A percentile compares a stretch with the other conserved stretches of the same genome.
These are phyloP conservation scores for Penicillium steckii DNA, from an alignment of 495 filamentous ascomycete genomes.

Conservation along the genomic window DNA sequence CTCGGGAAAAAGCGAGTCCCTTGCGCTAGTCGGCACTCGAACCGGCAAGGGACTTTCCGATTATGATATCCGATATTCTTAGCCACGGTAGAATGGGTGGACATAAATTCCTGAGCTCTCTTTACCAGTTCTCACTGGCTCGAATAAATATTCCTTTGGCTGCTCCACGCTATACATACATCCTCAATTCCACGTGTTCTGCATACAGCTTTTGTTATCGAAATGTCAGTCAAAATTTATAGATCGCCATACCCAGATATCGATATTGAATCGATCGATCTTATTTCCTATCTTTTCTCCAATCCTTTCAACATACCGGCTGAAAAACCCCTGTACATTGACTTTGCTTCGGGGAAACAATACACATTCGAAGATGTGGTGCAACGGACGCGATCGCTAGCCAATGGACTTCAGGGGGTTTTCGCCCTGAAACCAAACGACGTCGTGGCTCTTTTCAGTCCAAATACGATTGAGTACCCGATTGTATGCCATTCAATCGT, in stretches of 20 bases:
- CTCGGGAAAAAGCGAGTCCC: not conserved
- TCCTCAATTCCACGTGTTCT: too few species aligned
- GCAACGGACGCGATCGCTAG: slow-evolving; percentile 63
- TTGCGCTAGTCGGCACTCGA: slow-evolving; percentile 4
- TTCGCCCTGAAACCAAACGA: slow-evolving; percentile 75
- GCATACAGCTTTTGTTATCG: not conserved
- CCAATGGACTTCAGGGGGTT: slow-evolving; percentile 62
- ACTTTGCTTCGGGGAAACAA: slow-evolving; percentile 61
- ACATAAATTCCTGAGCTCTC: too few species aligned
- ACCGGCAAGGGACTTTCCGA: not conserved
- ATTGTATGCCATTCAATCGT: slow-evolving; percentile 65
- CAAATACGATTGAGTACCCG: slow-evolving; percentile 68
- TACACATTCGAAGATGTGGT: slow-evolving; percentile 68
- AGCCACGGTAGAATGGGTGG: too few species aligned
- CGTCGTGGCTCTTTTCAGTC: slow-evolving; percentile 60
- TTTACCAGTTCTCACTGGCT: too few species aligned
- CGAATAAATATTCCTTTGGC: too few species aligned
- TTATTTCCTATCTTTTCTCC: slow-evolving; percentile 71
- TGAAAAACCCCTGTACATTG: slow-evolving; percentile 35
- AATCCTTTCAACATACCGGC: slow-evolving; percentile 15
- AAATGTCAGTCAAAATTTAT: slow-evolving; percentile 27
- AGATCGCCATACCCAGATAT: slow-evolving; percentile 27
- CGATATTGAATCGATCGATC: slow-evolving; percentile 42
- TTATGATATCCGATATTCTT: not conserved
- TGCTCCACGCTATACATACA: too few species aligned